These are phyloP conservation scores for Pseudogymnoascus sp. DNA, from an alignment of 2,329 filamentous ascomycete genomes.

Conservation along the genomic window DNA sequence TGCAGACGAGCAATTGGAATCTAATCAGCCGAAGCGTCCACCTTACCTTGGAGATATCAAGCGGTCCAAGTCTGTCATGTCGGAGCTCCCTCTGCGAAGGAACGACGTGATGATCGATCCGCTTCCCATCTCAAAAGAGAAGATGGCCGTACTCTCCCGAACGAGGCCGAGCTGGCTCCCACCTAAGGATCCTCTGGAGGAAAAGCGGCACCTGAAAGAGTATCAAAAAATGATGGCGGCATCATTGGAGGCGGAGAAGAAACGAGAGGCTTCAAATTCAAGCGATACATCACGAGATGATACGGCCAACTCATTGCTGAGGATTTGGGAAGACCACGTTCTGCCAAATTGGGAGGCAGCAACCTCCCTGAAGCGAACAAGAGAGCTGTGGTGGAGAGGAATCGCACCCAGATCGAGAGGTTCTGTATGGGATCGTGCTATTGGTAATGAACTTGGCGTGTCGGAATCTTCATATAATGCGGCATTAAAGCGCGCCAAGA, in stretches of 20 bases:
- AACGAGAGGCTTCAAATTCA: conserved; percentile 47
- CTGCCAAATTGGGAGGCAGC: conserved; percentile 68
- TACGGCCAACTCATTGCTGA: conserved; percentile 46
- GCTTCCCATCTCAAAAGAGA: conserved; percentile 76
- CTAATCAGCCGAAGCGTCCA: conserved; percentile 20
- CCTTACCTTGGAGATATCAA: conserved; percentile 33
- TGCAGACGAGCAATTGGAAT: conserved; percentile 56
- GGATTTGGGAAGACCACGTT: conserved; percentile 69
- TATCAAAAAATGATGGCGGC: conserved; percentile 76
- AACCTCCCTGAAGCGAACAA: conserved; percentile 59
- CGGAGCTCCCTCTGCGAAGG: conserved; percentile 51
- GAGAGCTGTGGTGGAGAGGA: conserved; percentile 78
- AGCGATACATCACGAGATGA: conserved; percentile 48
- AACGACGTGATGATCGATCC: conserved; percentile 80
- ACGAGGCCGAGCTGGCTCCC: conserved; percentile 80
- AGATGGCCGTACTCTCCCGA: conserved; percentile 73
- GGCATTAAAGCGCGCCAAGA: conserved; percentile 60
- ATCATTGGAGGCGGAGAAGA: conserved; percentile 53
- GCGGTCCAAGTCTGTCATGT: conserved; percentile 57
- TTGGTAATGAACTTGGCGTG: conserved; percentile 30
- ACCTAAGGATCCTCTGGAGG: conserved; percentile 82
- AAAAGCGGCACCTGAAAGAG: conserved; percentile 78
- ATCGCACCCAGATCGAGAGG: conserved; percentile 61
- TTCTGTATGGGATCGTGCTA: conserved; percentile 28
- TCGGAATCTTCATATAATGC: conserved; percentile 61